phyloP scores from a whole-genome alignment of 1,139 yeast species.

The Suzukiozyma palmioleophila region DNA sequence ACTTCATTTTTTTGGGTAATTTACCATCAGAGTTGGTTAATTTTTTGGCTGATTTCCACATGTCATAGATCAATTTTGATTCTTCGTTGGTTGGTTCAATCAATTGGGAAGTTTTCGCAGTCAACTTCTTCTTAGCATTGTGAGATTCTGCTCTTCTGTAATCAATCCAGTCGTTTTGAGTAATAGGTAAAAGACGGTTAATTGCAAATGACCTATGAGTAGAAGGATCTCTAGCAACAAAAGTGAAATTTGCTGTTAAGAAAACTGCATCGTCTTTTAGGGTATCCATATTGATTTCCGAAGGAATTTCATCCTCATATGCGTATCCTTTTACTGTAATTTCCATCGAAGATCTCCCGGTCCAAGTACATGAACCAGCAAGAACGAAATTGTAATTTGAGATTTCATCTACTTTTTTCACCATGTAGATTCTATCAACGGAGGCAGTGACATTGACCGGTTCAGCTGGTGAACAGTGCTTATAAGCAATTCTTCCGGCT shows the following conservation, averaged over 20 bases:
- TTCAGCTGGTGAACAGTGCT: slow-evolving; percentile 85
- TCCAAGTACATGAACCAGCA: slow-evolving; percentile 90
- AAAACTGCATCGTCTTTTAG: slow-evolving; percentile 48
- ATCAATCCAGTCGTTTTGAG: slow-evolving; percentile 74
- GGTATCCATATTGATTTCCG: slow-evolving; percentile 41
- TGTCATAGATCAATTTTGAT: slow-evolving; percentile 65
- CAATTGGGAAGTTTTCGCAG: slow-evolving; percentile 59
- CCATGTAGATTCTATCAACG: slow-evolving; percentile 86
- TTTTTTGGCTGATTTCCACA: slow-evolving; percentile 63
- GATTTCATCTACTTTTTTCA: slow-evolving; percentile 78
- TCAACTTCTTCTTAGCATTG: slow-evolving; percentile 76
- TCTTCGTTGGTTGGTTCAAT: slow-evolving; percentile 73
- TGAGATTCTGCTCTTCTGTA: slow-evolving; percentile 86
- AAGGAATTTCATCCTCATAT: slow-evolving; percentile 48
- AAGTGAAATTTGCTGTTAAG: slow-evolving; percentile 86
- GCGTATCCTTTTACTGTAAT: slow-evolving; percentile 86
- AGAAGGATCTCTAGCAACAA: slow-evolving; percentile 89
- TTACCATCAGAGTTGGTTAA: slow-evolving; percentile 23
- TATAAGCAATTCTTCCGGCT: slow-evolving; percentile 83
- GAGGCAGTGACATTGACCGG: slow-evolving; percentile 94
- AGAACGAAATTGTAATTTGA: slow-evolving; percentile 70
- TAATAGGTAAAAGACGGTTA: slow-evolving; percentile 70
- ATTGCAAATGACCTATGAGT: slow-evolving; percentile 86
- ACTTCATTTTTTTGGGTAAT: slow-evolving; percentile 45
- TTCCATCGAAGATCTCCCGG: slow-evolving; percentile 94